Percentiles rank a stretch among this genome's conserved stretches.
These are phyloP conservation scores for Passalora sequoiae DNA, from an alignment of 2,329 filamentous ascomycete species.

Conservation along the genomic window DNA sequence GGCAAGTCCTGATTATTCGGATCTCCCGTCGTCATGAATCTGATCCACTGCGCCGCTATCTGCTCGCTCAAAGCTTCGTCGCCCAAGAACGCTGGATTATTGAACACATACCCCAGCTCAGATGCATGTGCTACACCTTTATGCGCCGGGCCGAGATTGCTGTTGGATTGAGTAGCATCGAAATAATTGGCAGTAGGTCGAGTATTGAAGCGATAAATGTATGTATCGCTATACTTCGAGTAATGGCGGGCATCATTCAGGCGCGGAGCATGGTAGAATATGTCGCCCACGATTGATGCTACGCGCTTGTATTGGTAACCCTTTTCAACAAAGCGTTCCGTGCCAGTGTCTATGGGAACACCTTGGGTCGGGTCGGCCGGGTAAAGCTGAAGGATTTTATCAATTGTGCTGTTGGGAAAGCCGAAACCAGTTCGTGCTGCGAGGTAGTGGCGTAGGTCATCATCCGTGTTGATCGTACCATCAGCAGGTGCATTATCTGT, in stretches of 20 bases:
- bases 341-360: slow-evolving; percentile 42
- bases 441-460: slow-evolving; percentile 16
- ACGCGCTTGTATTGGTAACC: slow-evolving; percentile 48
- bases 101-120: slow-evolving; percentile 42
- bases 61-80: slow-evolving; percentile 16
- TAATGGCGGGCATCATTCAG: slow-evolving; percentile 50
- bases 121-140: slow-evolving; percentile 52
- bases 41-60: slow-evolving; percentile 21
- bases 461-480: slow-evolving; percentile 48
- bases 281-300: slow-evolving; percentile 53
- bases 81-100: slow-evolving; percentile 15
- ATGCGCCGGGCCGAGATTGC: slow-evolving; percentile 32
- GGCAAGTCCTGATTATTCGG: slow-evolving; percentile 17
- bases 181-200: slow-evolving; percentile 38
- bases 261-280: slow-evolving; percentile 52
- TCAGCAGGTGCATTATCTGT: slow-evolving; percentile 51
- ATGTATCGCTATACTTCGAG: slow-evolving; percentile 47
- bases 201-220: slow-evolving; percentile 60
- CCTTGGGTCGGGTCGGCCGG: slow-evolving; percentile 48
- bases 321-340: slow-evolving; percentile 37
- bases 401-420: slow-evolving; percentile 17
- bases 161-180: slow-evolving; percentile 9
- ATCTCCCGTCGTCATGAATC: slow-evolving; percentile 16
- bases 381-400: slow-evolving; percentile 36
- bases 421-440: slow-evolving; percentile 17